Evolutionary conservation across 208 protist species (phyloP).

Genomic region (Phytomonas sp.): DNA sequence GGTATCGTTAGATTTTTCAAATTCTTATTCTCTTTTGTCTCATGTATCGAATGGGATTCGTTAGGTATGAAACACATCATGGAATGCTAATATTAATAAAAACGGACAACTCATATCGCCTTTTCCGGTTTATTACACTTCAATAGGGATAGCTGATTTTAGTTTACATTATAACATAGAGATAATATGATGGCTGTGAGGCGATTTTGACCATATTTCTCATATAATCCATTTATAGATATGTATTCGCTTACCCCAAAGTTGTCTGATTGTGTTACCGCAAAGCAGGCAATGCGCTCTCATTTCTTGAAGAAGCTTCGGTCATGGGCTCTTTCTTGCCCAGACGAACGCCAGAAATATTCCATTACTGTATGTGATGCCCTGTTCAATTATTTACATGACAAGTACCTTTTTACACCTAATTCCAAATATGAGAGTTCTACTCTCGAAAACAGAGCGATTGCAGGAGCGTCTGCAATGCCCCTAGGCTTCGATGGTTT

Average conservation of each 20-base stretch:
- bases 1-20: background rate
- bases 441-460: background rate
- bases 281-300: background rate
- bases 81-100: background rate
- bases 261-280: background rate
- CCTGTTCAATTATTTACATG: background rate
- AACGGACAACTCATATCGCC: background rate
- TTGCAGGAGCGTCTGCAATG: background rate
- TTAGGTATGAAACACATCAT: background rate
- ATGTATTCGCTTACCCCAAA: background rate
- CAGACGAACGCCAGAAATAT: background rate
- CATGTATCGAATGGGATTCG: background rate
- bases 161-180: background rate
- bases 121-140: background rate
- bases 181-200: background rate
- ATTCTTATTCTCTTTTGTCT: background rate
- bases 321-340: background rate
- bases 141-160: background rate
- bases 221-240: background rate
- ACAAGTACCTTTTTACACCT: background rate
- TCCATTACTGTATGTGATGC: constrained; percentile 5
- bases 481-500: background rate
- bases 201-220: background rate
- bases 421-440: background rate
- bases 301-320: background rate